Percentiles rank a stretch among this genome's conserved stretches.
These are phyloP conservation scores for Umbelopsis sp. DNA, from an alignment of 192 early-diverging fungal species.

Conservation along the genomic window DNA sequence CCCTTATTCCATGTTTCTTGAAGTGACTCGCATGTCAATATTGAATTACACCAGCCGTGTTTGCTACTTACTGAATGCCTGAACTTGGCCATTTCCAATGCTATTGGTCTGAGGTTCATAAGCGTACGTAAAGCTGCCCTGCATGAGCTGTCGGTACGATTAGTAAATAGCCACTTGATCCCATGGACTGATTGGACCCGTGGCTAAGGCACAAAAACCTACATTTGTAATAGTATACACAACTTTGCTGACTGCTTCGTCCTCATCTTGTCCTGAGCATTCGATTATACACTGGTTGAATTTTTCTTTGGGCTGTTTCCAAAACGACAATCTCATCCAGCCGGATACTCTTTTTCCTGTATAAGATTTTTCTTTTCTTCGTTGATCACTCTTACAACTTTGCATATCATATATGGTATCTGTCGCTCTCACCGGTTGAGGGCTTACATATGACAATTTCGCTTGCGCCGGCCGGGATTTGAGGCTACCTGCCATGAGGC, in stretches of 20 bases:
- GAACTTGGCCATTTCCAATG: constrained; percentile 3
- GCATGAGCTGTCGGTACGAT: constrained; percentile 1
- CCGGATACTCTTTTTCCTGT: too few relatives aligned
- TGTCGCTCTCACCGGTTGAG: neutral
- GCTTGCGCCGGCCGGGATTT: constrained; percentile 5
- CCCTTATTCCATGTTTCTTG: neutral
- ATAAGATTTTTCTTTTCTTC: neutral
- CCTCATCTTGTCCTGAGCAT: neutral
- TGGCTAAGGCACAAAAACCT: neutral
- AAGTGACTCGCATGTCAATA: neutral
- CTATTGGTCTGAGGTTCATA: neutral
- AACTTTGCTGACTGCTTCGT: constrained; percentile 3
- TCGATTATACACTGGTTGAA: neutral
- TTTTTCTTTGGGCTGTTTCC: neutral
- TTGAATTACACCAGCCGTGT: neutral
- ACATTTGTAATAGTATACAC: constrained; percentile 11
- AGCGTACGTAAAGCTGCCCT: neutral
- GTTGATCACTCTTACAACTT: neutral
- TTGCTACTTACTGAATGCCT: neutral
- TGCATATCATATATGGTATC: constrained; percentile 8
- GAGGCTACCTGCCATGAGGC: neutral
- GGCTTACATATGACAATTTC: neutral
- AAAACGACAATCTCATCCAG: constrained; percentile 2
- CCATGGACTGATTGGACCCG: neutral
- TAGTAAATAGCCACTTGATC: neutral